A percentile compares a stretch with the other conserved stretches of the same genome.
phyloP scores from a whole-genome alignment of 2,329 filamentous ascomycete species.

The Colletotrichum limetticola region DNA sequence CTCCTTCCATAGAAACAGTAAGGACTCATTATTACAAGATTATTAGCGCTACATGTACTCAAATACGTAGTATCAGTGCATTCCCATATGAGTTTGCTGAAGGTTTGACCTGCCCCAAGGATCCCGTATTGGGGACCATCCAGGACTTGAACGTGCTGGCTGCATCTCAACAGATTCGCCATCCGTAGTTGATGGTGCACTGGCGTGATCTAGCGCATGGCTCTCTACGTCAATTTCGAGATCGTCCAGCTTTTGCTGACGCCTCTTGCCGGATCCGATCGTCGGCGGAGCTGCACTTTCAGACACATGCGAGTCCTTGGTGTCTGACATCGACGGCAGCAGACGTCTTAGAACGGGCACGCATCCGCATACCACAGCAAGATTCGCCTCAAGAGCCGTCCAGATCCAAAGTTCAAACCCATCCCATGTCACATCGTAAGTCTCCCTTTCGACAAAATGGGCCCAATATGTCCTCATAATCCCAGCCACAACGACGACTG shows the following conservation, averaged over 20 bases:
- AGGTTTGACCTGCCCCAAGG: neutral
- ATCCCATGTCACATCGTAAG: conserved; percentile 54
- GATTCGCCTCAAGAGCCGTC: conserved; percentile 53
- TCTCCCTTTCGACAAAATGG: conserved; percentile 40
- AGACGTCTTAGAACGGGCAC: conserved; percentile 47
- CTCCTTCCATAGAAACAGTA: neutral
- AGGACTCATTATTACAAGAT: neutral
- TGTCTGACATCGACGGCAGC: neutral
- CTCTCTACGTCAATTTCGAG: neutral
- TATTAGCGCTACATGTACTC: neutral
- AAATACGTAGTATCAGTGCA: neutral
- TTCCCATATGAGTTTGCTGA: neutral
- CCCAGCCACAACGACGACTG: conserved; percentile 49
- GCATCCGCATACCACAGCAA: conserved; percentile 54
- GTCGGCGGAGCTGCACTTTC: neutral
- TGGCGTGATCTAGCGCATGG: neutral
- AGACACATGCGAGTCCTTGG: neutral
- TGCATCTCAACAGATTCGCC: neutral
- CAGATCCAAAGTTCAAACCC: conserved; percentile 54
- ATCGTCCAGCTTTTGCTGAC: neutral
- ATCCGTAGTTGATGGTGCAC: neutral
- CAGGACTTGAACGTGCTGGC: neutral
- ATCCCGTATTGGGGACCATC: neutral
- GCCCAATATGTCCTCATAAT: conserved; percentile 51
- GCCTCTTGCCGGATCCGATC: neutral